Base-by-base conservation (phyloP, 805 yeast genomes). In the Candida adriatica region DNA sequence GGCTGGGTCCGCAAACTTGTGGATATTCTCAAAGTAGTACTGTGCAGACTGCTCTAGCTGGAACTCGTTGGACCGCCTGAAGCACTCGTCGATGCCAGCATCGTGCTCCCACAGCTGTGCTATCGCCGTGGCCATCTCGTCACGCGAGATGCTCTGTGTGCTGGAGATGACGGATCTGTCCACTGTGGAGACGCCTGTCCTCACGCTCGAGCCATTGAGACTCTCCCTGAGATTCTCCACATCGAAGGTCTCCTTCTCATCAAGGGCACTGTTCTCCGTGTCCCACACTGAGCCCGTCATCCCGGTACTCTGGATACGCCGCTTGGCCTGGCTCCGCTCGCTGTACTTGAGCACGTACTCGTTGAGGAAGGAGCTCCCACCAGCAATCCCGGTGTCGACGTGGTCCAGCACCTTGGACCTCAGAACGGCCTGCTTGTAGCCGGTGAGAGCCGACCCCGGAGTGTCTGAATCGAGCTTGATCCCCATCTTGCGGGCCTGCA, bases 1-100 rank as follows among this genome's bases (percentile, higher is more conserved):
- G 37, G 65, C 60, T 0, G 74, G 73, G 34, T 73, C 64, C 2
- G 81, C 75, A 56, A 85, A 79, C 27, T 75, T 72, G 30, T 51
- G 52, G n/a, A 83, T 73, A 43, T 79, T 73, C 23, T 79, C 80
- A 53, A 90, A 86, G 53, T 84, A 88, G 58, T 81, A 86, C 7
- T 74, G 60, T 0, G 94, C 87, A 27, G 85, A 79, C 4, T 84
- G 78, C 53, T 87, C 96, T 26, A 90, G 61, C 52, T 87, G 96
- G 53, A 86, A 86, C 49, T 76, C 80, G 53, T 81, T 83, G 0
- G 87, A 64, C 41, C 78, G 65, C 9, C 56, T 56, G 48, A 64
- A 75, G 55, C 81, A 72, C 39, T 59, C 64, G 34, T 61, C 62
- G 27, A 86, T 75, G 2, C 95, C 95, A 3, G 51, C 42, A 53